A percentile compares a stretch with the other conserved stretches of the same genome.
phyloP scores from a whole-genome alignment of 2,329 filamentous ascomycete species.

The Cercospora brassicicola region DNA sequence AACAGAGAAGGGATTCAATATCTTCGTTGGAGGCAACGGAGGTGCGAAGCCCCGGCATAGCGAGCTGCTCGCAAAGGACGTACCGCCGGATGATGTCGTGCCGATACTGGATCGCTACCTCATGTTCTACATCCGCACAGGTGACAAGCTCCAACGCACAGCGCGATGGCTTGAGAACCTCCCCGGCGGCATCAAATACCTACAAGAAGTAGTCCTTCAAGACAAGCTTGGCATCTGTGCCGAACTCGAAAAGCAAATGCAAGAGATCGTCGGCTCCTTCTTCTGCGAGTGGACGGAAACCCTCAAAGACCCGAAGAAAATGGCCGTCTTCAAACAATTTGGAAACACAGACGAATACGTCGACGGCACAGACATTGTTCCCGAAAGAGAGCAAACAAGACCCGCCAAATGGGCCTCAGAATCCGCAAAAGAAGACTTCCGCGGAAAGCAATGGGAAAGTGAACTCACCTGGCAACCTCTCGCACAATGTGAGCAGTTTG shows the following conservation, averaged over 20 bases:
- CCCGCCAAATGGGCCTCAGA: constrained; percentile 77
- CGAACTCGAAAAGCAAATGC: constrained; percentile 84
- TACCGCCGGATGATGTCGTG: constrained; percentile 77
- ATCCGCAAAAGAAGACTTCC: constrained; percentile 69
- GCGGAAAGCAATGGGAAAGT: constrained; percentile 64
- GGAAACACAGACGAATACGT: constrained; percentile 74
- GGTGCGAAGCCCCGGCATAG: constrained; percentile 81
- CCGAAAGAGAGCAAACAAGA: constrained; percentile 70
- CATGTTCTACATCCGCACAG: constrained; percentile 91
- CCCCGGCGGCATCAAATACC: constrained; percentile 79
- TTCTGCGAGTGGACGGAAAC: constrained; percentile 93
- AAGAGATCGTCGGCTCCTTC: constrained; percentile 76
- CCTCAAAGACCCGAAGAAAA: constrained; percentile 66
- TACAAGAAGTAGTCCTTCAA: constrained; percentile 77
- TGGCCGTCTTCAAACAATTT: constrained; percentile 76
- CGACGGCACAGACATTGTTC: constrained; percentile 65
- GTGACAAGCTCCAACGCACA: constrained; percentile 84
- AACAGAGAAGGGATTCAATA: constrained; percentile 89
- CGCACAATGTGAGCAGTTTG: constrained; percentile 68
- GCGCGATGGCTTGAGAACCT: constrained; percentile 83
- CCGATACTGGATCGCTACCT: constrained; percentile 85
- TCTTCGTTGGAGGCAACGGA: constrained; percentile 87
- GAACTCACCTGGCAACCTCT: constrained; percentile 76
- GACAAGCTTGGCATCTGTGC: constrained; percentile 84
- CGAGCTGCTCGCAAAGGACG: constrained; percentile 82